phyloP scores from a whole-genome alignment of 2,329 filamentous ascomycete species.

The Periglandula ipomoeae region DNA sequence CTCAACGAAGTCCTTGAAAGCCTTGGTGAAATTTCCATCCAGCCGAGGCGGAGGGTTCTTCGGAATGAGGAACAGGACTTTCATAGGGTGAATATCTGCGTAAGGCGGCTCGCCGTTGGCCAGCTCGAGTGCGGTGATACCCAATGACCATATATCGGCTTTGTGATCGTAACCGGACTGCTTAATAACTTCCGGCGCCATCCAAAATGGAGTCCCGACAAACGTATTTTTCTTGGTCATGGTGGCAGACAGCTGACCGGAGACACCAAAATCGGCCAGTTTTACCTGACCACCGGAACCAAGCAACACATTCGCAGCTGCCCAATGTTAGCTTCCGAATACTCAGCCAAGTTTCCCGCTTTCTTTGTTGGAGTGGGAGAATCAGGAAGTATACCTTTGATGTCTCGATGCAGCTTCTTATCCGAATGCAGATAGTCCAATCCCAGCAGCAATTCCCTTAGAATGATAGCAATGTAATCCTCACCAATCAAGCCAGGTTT shows the following conservation, averaged over 20 bases:
- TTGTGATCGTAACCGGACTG: slow-evolving; percentile 97
- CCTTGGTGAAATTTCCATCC: slow-evolving; percentile 70
- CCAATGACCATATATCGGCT: slow-evolving; percentile 94
- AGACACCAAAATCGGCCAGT: slow-evolving; percentile 93
- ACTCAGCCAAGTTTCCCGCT: not conserved
- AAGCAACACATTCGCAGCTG: slow-evolving; percentile 87
- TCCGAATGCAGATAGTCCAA: slow-evolving; percentile 90
- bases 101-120: slow-evolving; percentile 91
- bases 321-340: not conserved
- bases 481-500: slow-evolving; percentile 86
- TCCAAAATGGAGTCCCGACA: slow-evolving; percentile 97
- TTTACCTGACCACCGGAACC: slow-evolving; percentile 92
- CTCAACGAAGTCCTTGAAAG: slow-evolving; percentile 78
- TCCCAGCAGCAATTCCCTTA: slow-evolving; percentile 80
- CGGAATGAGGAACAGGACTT: slow-evolving; percentile 90
- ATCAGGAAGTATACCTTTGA: slow-evolving; percentile 58
- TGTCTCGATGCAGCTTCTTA: slow-evolving; percentile 92
- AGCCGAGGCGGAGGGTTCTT: slow-evolving; percentile 83
- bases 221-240: slow-evolving; percentile 99
- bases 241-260: slow-evolving; percentile 88
- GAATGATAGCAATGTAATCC: slow-evolving; percentile 94
- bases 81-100: slow-evolving; percentile 97
- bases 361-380: no score
- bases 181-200: slow-evolving; percentile 98
- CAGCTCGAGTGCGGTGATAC: slow-evolving; percentile 87